phyloP scores from a whole-genome alignment of 2,329 filamentous ascomycete genomes.

The Fusarium succisae region DNA sequence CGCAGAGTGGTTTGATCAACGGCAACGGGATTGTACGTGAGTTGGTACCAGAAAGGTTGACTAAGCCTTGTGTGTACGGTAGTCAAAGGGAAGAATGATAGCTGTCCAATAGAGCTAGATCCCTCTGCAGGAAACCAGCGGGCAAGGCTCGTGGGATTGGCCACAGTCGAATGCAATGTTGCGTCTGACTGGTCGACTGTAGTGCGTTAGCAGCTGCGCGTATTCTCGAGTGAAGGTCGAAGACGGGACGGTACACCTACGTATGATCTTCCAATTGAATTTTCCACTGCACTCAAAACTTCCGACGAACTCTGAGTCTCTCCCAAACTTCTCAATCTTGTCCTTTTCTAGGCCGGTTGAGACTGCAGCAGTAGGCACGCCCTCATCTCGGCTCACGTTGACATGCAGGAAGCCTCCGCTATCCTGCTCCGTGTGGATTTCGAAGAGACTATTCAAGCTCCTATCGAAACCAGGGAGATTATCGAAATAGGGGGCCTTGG shows the following conservation, averaged over 20 bases:
- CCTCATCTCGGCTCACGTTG: neutral
- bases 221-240: fast-evolving
- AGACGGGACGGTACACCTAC: fast-evolving
- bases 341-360: fast-evolving
- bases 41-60: neutral
- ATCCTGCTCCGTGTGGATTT: neutral
- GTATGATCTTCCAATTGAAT: neutral
- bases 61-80: neutral
- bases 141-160: too few species aligned
- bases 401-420: neutral
- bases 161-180: too few species aligned
- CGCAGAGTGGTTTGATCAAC: neutral
- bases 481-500: neutral
- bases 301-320: neutral
- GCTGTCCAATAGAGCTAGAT: neutral
- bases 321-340: too few species aligned
- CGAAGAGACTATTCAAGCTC: neutral
- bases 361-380: fast-evolving
- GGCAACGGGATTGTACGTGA: neutral
- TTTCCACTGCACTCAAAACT: neutral
- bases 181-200: neutral
- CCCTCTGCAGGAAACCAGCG: too few species aligned
- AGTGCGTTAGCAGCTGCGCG: fast-evolving
- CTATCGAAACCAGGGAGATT: neutral
- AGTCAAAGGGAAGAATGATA: neutral